Evolutionary conservation across 495 filamentous ascomycete genomes (phyloP), one percentile per base, ranked within the genome.

Genomic region (Penicillium atrosanguineum): DNA sequence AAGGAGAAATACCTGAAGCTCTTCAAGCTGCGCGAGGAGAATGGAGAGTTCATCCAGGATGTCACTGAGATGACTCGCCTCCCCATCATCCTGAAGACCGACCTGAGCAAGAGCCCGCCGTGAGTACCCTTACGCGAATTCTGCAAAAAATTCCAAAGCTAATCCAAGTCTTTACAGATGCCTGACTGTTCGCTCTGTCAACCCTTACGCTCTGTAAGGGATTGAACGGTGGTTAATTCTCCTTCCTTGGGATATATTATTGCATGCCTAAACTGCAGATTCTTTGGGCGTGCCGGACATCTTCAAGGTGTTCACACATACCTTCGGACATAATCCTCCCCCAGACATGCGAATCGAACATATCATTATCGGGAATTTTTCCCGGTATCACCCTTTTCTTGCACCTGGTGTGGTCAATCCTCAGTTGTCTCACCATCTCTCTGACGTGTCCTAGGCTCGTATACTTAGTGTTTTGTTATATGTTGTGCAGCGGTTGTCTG

Each of bases 51-150:
- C 75, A 96, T 98, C 62, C 94, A 98, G 69, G 94, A 97, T 69
- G 91, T 98, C 55, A 90, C 84, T 23, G 94, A 98, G 80, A 96
- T 98, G 90, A 93, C 91, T 34, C 81, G 91, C 50, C 90, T 98
- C 46, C 94, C 94, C 3, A 89, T 98, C 52, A 96, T 97, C 62
- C 74, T 98, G 46, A 98, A 97, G 85, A 98, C 94, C 31, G 94
- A 98, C 73, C 81, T 98, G 62, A 89, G 81, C 78, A 98, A 97
- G 87, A 97, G 94, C 70, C 94, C 94, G 74, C 94, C 94, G 90
- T 97, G 87, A 78, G 93, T 89, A 23, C n/a, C n/a, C n/a, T n/a
- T n/a, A n/a, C 8, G 6, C 11, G 20, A 12, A 11, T 37, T 2
- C 5, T 39, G 14, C 40, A 25, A 42, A n/a, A 7, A 15, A 1